Evolutionary conservation across 83 land plant genomes (phyloP), one percentile per base, ranked within the genome.

Genomic region (Picea mariana): DNA sequence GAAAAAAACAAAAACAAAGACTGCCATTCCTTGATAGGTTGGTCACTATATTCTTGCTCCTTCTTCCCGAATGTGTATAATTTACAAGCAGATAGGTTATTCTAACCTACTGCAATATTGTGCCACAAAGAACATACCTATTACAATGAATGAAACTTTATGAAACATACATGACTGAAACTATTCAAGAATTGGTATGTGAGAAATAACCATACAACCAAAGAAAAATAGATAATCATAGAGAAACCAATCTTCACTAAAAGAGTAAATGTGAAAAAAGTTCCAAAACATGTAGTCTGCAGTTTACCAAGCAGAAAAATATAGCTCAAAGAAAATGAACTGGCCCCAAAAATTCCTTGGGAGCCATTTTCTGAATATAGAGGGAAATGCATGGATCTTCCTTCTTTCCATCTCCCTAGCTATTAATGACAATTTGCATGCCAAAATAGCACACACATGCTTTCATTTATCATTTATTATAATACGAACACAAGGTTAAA

Each of bases 51-150:
- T 44, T 47, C 59, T n/a, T n/a, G 17, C 42, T 49, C 47, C 55
- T 73, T n/a, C 26, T 44, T 15, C 58, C 58, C 21, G 16, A 55
- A 44, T 47, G 59, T 47, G 58, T 47, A 47, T 24, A 73, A 73
- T 4, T 42, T 52, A 47, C 58, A 47, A 73, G 21, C 59, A 67
- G 20, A 12, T 31, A 73, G 44, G 58, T n/a, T 72, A n/a, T 73
- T 73, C 77, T 59, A 73, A 73, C 58, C 44, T 73, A 47, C 77
- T 73, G 24, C 55, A 49, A 23, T 73, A 47, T 52, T n/a, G 55
- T 47, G 77, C 16, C 52, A 47, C 59, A 42, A 15, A 42, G 52
- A 21, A 73, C 49, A 47, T 20, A 73, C 58, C 77, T 47, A 44
- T 47, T 42, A 23, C 52, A 73, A 73, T 3, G 26, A 47, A 49